phyloP scores from a whole-genome alignment of 768 basidiomycete species.

The Amanita rimosa region DNA sequence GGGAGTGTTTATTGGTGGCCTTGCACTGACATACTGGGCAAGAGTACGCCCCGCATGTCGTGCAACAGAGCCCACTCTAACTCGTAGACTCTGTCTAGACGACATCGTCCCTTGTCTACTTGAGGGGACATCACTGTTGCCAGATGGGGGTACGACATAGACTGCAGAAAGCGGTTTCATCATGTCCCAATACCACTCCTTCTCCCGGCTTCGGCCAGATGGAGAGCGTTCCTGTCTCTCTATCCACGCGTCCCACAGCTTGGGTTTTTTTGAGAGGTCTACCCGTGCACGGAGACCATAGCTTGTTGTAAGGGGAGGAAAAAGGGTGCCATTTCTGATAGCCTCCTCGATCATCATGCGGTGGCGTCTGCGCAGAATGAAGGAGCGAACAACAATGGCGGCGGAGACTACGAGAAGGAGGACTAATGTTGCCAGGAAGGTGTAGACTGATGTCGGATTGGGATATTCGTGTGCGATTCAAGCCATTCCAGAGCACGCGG shows the following conservation, averaged over 20 bases:
- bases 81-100: background rate
- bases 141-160: constrained; percentile 11
- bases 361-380: constrained; percentile 52
- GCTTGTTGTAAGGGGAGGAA: constrained; percentile 22
- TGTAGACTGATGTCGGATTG: constrained; percentile 24
- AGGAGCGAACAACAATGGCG: constrained; percentile 54
- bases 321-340: constrained; percentile 53
- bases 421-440: constrained; percentile 53
- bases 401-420: constrained; percentile 57
- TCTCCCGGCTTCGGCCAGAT: constrained; percentile 2
- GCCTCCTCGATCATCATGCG: constrained; percentile 49
- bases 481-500: background rate
- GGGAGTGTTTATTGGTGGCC: background rate
- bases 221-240: constrained; percentile 1
- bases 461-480: background rate
- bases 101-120: background rate
- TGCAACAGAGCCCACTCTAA: constrained; percentile 1
- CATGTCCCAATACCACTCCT: constrained; percentile 17
- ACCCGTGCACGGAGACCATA: constrained; percentile 16
- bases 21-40: background rate
- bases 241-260: constrained; percentile 32
- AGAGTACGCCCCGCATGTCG: background rate
- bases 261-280: constrained; percentile 35
- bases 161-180: constrained; percentile 23
- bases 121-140: background rate